Conservation (phyloP, 2,329 filamentous ascomycete genomes). For the Bretziella fagacearum region DNA sequence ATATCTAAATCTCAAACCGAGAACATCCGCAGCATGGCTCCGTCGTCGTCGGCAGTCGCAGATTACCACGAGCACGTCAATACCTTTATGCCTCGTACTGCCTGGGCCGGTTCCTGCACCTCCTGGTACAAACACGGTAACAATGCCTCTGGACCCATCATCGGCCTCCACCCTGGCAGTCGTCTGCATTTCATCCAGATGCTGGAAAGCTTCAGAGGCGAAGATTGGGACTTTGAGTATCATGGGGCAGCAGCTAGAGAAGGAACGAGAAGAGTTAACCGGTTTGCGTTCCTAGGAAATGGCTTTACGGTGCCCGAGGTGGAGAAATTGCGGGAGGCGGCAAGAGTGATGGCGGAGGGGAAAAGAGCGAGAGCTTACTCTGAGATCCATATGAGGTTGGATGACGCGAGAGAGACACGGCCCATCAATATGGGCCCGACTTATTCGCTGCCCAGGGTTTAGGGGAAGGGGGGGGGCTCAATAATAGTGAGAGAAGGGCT, state of each 20-base stretch:
- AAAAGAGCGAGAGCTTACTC: neutral
- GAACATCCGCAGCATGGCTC: slow-evolving; percentile 29
- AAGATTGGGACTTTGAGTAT: slow-evolving; percentile 37
- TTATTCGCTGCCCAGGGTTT: too few relatives aligned
- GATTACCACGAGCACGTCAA: slow-evolving; percentile 34
- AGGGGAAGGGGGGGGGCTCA: too few relatives aligned
- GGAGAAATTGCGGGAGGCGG: slow-evolving; percentile 7
- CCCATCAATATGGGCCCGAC: too few relatives aligned
- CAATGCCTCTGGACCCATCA: slow-evolving; percentile 27
- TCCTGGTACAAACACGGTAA: slow-evolving; percentile 36
- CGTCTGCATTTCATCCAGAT: slow-evolving; percentile 36
- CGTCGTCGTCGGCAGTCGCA: slow-evolving; percentile 29
- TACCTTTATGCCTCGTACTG: slow-evolving; percentile 36
- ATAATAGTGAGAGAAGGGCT: too few relatives aligned
- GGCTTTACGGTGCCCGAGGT: slow-evolving; percentile 32
- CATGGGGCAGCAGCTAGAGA: slow-evolving; percentile 16
- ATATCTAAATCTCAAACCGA: slow-evolving; percentile 35
- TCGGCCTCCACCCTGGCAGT: slow-evolving; percentile 33
- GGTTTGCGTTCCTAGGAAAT: slow-evolving; percentile 36
- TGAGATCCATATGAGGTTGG: neutral
- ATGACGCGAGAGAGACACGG: neutral
- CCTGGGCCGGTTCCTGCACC: slow-evolving; percentile 30
- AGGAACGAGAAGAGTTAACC: slow-evolving; percentile 25
- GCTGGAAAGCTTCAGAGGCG: slow-evolving; percentile 32
- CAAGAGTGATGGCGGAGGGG: neutral